A percentile compares a stretch with the other conserved stretches of the same genome.
Conservation (phyloP, 345 rosid genomes). For the Iberis pinnata region DNA sequence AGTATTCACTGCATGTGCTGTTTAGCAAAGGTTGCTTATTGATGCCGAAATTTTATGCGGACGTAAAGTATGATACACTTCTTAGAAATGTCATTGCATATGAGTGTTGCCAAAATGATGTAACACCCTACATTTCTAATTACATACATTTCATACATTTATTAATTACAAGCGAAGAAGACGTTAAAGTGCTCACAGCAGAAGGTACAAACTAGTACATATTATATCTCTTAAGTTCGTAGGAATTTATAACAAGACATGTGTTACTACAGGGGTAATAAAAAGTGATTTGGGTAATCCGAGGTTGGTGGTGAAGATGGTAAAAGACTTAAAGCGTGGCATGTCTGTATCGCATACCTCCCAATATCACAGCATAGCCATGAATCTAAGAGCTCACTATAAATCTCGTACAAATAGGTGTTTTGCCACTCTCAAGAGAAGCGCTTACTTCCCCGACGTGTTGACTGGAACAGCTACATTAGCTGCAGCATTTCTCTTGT, state of each 20-base stretch:
- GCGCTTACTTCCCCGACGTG: no score
- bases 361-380: no score
- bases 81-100: slow-evolving; percentile 14
- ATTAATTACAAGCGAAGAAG: not conserved
- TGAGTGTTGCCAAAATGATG: not conserved
- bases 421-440: slow-evolving; percentile 5
- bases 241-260: not conserved
- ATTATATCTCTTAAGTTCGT: no score
- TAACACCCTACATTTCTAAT: not conserved
- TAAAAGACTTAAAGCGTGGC: no score
- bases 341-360: no score
- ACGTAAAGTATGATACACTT: not conserved
- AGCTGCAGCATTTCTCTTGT: not conserved
- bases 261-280: no score
- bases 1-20: no score
- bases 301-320: no score
- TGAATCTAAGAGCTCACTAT: not conserved
- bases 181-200: not conserved
- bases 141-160: not conserved
- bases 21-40: slow-evolving; percentile 7
- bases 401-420: not conserved
- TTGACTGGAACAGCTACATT: slow-evolving; percentile 9
- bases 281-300: no score
- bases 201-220: no score
- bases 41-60: no score